These are phyloP conservation scores for Colletotrichum liriopes DNA, from an alignment of 2,329 filamentous ascomycete genomes.

Conservation along the genomic window DNA sequence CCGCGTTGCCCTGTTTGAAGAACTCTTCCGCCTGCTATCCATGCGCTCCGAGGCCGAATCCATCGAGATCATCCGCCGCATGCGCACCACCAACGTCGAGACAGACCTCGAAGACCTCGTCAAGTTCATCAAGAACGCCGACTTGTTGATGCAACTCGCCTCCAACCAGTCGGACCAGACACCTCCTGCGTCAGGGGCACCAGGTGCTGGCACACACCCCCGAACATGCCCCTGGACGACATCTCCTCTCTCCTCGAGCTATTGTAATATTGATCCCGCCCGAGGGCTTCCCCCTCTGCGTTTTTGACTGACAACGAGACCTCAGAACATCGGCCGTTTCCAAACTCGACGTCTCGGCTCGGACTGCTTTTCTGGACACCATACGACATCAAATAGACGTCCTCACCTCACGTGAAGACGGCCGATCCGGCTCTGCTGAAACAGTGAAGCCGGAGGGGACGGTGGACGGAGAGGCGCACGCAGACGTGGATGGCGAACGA, in stretches of 20 bases:
- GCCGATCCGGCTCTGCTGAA: neutral
- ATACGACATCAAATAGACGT: slow-evolving; percentile 33
- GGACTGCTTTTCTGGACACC: slow-evolving; percentile 20
- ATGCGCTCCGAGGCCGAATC: slow-evolving; percentile 43
- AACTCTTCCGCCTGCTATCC: slow-evolving; percentile 37
- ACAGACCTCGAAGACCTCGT: slow-evolving; percentile 39
- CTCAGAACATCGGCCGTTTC: slow-evolving; percentile 30
- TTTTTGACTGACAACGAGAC: slow-evolving; percentile 17
- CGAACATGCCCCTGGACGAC: slow-evolving; percentile 20
- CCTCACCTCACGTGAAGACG: neutral
- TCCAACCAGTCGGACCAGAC: slow-evolving; percentile 19
- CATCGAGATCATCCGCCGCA: slow-evolving; percentile 39
- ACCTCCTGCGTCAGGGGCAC: slow-evolving; percentile 6
- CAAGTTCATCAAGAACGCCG: slow-evolving; percentile 43
- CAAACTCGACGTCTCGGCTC: slow-evolving; percentile 30
- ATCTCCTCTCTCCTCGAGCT: slow-evolving; percentile 27
- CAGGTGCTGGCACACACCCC: neutral
- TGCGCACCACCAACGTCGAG: slow-evolving; percentile 36
- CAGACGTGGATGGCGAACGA: neutral
- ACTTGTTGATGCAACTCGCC: slow-evolving; percentile 40
- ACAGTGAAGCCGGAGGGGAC: neutral
- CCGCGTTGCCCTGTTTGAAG: slow-evolving; percentile 37
- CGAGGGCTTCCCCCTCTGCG: slow-evolving; percentile 1
- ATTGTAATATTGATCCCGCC: slow-evolving; percentile 28
- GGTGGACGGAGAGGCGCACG: slow-evolving; percentile 5